A percentile compares a stretch with the other conserved stretches of the same genome.
These are phyloP conservation scores for Nicotiana knightiana DNA, from an alignment of 257 asterid genomes.

Conservation along the genomic window DNA sequence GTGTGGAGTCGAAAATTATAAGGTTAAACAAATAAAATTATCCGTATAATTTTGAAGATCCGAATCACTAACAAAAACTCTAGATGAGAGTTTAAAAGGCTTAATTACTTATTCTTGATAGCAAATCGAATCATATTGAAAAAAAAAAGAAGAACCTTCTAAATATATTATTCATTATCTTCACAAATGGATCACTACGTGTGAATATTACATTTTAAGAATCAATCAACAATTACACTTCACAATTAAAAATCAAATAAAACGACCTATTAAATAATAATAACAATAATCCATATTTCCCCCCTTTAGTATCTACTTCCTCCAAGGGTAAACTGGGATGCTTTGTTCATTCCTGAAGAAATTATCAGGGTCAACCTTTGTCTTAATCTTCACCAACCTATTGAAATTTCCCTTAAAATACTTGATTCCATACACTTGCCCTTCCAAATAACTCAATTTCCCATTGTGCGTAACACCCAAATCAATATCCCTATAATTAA, in stretches of 20 bases:
- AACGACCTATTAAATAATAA: not conserved
- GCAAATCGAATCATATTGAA: not conserved
- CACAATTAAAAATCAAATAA: not conserved
- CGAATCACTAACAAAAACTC: too few species aligned
- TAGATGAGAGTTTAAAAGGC: too few species aligned
- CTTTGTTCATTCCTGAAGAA: slow-evolving; percentile 60
- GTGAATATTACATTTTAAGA: slow-evolving; percentile 9
- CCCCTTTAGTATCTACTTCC: not conserved
- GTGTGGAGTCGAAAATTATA: too few species aligned
- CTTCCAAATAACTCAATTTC: slow-evolving; percentile 30
- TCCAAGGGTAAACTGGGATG: slow-evolving; percentile 29
- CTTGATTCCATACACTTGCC: slow-evolving; percentile 38
- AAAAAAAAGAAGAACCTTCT: too few species aligned
- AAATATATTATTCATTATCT: not conserved
- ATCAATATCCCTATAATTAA: slow-evolving; percentile 63
- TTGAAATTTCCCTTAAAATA: slow-evolving; percentile 55
- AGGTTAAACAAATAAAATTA: too few species aligned
- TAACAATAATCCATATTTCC: not conserved
- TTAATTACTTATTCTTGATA: not conserved
- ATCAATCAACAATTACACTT: not conserved
- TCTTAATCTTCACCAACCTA: slow-evolving; percentile 49
- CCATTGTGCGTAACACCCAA: slow-evolving; percentile 47
- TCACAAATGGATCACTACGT: not conserved
- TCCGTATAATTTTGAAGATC: too few species aligned
- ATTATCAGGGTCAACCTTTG: slow-evolving; percentile 49